Base-by-base conservation (phyloP, 768 basidiomycete genomes). In the Mrakia hoshinonis region DNA sequence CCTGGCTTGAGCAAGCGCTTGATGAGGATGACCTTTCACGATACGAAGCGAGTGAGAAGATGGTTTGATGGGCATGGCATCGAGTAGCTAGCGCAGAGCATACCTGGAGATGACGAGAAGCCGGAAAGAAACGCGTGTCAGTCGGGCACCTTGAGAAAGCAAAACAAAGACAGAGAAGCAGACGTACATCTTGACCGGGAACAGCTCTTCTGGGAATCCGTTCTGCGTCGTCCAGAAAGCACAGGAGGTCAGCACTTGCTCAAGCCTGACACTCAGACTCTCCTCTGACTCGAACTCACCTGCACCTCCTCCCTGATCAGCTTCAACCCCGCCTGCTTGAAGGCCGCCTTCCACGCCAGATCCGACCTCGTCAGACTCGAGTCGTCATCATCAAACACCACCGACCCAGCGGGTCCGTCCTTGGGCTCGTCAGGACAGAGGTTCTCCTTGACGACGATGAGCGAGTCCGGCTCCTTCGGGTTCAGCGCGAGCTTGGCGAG, bases 301-400 rank as follows among this genome's bases (percentile, higher is more conserved):
- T 99, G 95, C 0, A 89, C 81, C 75, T 89, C 84, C 73, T 96
- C 87, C 75, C 84, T 81, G 15, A 93, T 78, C 31, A 98, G 79
- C 7, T 77, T 83, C 51, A 98, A 79, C 11, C 89, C 91, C 7
- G 92, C 91, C 62, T 84, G 80, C 46, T 81, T 76, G 78, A 99
- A 98, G 24, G 88, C 81, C 5, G 81, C 78, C 76, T 90, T 88
- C 89, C 92, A 97, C 34, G 87, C 87, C 71, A 81, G 78, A 79
- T 94, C 89, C 9, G 92, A 95, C 94, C 95, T 85, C 11, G 91
- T 97, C 76, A 95, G 81, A 77, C 89, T 93, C 22, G 91, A 93
- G 79, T 99, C 95, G 69, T 88, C 82, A 69, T 88, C 86, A 76
- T 97, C 94, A 76, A 92, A 91, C 10, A 87, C 67, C 0, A 52